These are phyloP conservation scores for Carex arenaria DNA, from an alignment of 202 grass and related monocot genomes.

Conservation along the genomic window DNA sequence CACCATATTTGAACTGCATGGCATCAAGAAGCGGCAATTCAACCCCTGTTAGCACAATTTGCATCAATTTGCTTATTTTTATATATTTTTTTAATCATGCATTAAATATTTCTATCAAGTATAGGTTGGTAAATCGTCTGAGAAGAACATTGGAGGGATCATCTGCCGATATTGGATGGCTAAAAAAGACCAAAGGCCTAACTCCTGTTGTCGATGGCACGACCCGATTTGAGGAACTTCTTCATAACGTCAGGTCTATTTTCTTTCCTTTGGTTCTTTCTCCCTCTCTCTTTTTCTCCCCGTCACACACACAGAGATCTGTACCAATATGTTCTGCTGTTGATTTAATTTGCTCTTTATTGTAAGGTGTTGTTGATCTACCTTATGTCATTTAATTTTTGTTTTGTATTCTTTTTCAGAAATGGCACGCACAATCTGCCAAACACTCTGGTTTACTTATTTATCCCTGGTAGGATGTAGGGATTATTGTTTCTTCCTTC, in stretches of 20 bases:
- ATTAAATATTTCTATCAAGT: conserved; percentile 8
- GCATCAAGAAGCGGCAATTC: background rate
- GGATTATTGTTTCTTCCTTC: background rate
- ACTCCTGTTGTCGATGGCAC: conserved; percentile 60
- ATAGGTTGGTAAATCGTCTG: conserved; percentile 60
- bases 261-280: background rate
- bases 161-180: conserved; percentile 79
- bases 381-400: background rate
- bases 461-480: conserved; percentile 22
- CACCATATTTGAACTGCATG: background rate
- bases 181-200: conserved; percentile 50
- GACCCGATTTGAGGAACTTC: conserved; percentile 53
- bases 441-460: conserved; percentile 20
- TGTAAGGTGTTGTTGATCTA: background rate
- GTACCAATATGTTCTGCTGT: background rate
- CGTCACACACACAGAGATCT: background rate
- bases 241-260: conserved; percentile 58
- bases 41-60: background rate
- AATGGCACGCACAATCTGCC: conserved; percentile 15
- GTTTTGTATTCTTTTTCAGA: conserved; percentile 16
- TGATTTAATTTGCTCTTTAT: background rate
- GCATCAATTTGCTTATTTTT: conserved; percentile 1
- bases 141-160: conserved; percentile 77
- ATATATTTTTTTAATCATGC: background rate
- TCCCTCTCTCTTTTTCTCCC: background rate